Percentiles rank a stretch among this genome's conserved stretches.
Evolutionary conservation across 805 yeast genomes (phyloP).

Genomic region (Komagataella pseudopastoris): DNA sequence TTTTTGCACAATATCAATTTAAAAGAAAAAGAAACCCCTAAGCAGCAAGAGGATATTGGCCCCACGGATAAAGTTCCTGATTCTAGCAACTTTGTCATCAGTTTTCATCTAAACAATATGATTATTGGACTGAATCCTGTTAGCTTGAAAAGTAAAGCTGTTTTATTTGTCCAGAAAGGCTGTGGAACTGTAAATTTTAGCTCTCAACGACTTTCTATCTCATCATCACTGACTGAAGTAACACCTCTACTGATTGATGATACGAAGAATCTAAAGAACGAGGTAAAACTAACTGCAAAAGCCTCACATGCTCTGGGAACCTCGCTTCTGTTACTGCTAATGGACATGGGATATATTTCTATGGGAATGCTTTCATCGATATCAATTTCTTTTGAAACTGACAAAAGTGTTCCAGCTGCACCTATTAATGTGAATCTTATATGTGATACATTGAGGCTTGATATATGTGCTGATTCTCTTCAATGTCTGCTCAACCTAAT

Average conservation of each 20-base stretch:
- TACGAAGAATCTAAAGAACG: slow-evolving; percentile 17
- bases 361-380: slow-evolving; percentile 32
- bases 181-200: slow-evolving; percentile 30
- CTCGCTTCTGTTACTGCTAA: not conserved
- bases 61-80: not conserved
- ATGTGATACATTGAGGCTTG: slow-evolving; percentile 32
- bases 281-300: slow-evolving; percentile 7
- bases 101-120: slow-evolving; percentile 28
- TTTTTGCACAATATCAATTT: slow-evolving; percentile 19
- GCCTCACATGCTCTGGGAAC: not conserved
- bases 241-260: slow-evolving; percentile 57
- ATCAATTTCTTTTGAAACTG: slow-evolving; percentile 20
- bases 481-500: slow-evolving; percentile 56
- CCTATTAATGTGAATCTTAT: slow-evolving; percentile 29
- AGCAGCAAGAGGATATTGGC: not conserved
- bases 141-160: slow-evolving; percentile 37
- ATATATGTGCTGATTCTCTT: slow-evolving; percentile 75
- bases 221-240: slow-evolving; percentile 34
- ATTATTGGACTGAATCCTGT: slow-evolving; percentile 54
- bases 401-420: slow-evolving; percentile 3
- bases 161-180: slow-evolving; percentile 39
- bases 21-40: not conserved
- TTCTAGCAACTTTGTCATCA: not conserved
- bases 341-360: slow-evolving; percentile 18
- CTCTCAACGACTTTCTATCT: slow-evolving; percentile 20